phyloP scores from a whole-genome alignment of 371 early-diverging fungal species.

The Mortierella sp. region DNA sequence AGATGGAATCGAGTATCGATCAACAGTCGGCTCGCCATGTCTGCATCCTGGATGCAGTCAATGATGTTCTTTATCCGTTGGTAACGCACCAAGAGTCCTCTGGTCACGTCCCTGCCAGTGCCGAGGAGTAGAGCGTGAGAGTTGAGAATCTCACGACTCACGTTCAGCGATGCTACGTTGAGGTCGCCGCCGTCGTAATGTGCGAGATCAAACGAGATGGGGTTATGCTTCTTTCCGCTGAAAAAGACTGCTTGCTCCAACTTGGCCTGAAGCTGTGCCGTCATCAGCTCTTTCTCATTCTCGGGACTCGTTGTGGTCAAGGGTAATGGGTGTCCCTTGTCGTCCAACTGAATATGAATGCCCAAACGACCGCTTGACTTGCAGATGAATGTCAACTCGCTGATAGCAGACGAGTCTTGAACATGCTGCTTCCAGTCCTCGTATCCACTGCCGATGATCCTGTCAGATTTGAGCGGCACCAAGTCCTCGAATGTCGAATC shows the following conservation, averaged over 20 bases:
- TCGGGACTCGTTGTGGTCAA: not conserved
- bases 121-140: constrained; percentile 32
- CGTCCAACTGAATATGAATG: constrained; percentile 38
- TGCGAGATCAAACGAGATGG: constrained; percentile 48
- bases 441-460: constrained; percentile 42
- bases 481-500: constrained; percentile 45
- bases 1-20: constrained; percentile 47
- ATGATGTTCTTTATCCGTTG: constrained; percentile 41
- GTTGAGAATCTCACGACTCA: constrained; percentile 43
- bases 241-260: constrained; percentile 54
- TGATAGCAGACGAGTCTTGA: constrained; percentile 22
- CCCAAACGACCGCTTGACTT: constrained; percentile 47
- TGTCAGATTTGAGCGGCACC: constrained; percentile 45
- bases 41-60: constrained; percentile 33
- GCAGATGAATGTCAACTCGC: constrained; percentile 46
- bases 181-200: constrained; percentile 47
- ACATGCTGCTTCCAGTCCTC: constrained; percentile 53
- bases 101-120: constrained; percentile 32
- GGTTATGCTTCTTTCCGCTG: constrained; percentile 42
- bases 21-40: constrained; percentile 39
- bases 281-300: constrained; percentile 20
- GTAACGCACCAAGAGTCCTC: constrained; percentile 35
- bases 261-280: constrained; percentile 43
- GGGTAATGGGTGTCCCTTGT: not conserved
- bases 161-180: constrained; percentile 43